phyloP scores from a whole-genome alignment of 2,329 filamentous ascomycete species.

The Rutstroemia sydowiana region DNA sequence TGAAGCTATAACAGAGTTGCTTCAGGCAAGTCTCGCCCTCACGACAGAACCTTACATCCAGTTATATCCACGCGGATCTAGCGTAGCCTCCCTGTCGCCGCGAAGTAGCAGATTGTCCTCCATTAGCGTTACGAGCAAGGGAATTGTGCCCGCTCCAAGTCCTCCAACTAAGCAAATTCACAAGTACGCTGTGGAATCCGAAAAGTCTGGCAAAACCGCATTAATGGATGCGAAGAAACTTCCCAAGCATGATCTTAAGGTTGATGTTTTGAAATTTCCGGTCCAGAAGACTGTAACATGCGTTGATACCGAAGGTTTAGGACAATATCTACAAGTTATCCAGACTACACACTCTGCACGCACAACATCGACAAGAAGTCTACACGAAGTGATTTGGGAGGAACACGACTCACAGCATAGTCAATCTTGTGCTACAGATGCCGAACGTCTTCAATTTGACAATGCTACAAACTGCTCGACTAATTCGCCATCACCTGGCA shows the following conservation, averaged over 20 bases:
- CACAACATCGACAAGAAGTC: conserved; percentile 9
- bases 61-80: not conserved
- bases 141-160: not conserved
- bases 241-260: not conserved
- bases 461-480: not conserved
- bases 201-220: not conserved
- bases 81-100: not conserved
- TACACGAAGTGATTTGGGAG: conserved; percentile 25
- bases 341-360: not conserved
- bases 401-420: conserved; percentile 6
- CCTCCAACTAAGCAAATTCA: not conserved
- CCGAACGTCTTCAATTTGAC: conserved; percentile 5
- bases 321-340: not conserved
- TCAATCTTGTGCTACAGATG: conserved; percentile 7
- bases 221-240: not conserved
- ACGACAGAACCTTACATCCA: not conserved
- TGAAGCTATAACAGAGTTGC: conserved; percentile 19
- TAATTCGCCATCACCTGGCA: not conserved
- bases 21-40: not conserved
- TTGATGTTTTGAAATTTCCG: too few relatives aligned
- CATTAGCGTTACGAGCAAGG: conserved; percentile 8
- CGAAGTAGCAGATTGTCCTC: conserved; percentile 1
- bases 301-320: not conserved
- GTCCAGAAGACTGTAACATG: not conserved
- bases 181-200: not conserved